Evolutionary conservation across 768 basidiomycete genomes (phyloP).

Genomic region (Trametes punicea): DNA sequence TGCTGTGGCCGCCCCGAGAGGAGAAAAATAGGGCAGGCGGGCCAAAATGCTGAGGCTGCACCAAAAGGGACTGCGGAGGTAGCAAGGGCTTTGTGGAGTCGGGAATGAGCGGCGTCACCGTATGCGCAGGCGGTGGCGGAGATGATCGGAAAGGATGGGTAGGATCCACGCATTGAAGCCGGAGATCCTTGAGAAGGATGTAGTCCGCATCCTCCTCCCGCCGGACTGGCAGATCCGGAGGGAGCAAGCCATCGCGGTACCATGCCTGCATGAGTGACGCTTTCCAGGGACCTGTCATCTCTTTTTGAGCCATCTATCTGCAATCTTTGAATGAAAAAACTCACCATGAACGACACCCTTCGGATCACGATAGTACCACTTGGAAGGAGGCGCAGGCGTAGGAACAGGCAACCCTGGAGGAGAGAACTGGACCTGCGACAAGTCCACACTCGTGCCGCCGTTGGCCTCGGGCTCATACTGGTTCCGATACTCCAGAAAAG

Average conservation of each 20-base stretch:
- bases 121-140: constrained; percentile 39
- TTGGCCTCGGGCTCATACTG: constrained; percentile 57
- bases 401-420: constrained; percentile 81
- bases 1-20: constrained; percentile 87
- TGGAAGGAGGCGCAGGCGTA: constrained; percentile 59
- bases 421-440: constrained; percentile 65
- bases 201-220: constrained; percentile 72
- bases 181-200: constrained; percentile 66
- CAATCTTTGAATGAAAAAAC: constrained; percentile 22
- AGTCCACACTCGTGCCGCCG: constrained; percentile 40
- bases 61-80: constrained; percentile 68
- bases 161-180: constrained; percentile 79
- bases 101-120: constrained; percentile 26
- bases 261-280: constrained; percentile 85
- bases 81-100: constrained; percentile 57
- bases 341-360: constrained; percentile 76
- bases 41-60: constrained; percentile 80
- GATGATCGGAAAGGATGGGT: constrained; percentile 64
- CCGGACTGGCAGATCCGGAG: constrained; percentile 77
- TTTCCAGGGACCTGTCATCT: constrained; percentile 73
- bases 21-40: constrained; percentile 86
- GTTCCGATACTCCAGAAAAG: constrained; percentile 68
- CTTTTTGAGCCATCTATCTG: constrained; percentile 18
- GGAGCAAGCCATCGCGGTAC: constrained; percentile 82
- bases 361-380: constrained; percentile 84